Conservation (phyloP, 2,329 filamentous ascomycete species). For the Macrophomina phaseolina region DNA sequence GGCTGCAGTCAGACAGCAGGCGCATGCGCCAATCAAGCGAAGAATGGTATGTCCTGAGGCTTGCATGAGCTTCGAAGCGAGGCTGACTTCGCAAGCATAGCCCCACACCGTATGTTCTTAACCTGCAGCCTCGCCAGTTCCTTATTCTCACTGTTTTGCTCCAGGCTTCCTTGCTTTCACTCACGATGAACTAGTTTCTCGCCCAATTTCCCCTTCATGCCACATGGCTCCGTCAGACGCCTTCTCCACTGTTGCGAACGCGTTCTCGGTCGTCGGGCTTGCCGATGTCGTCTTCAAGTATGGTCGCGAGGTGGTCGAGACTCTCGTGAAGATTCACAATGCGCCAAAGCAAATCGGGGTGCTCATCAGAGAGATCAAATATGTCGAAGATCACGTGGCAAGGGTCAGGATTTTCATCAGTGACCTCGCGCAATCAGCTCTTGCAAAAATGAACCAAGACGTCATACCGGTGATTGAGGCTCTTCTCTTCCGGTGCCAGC, state of each 20-base stretch:
- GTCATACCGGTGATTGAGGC: neutral
- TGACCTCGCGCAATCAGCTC: neutral
- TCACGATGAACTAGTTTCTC: neutral
- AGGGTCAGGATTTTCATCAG: neutral
- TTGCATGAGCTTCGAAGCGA: neutral
- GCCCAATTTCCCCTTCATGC: too few relatives aligned
- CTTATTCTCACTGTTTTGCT: too few relatives aligned
- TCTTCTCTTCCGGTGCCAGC: neutral
- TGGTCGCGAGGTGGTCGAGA: neutral
- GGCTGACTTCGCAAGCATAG: neutral
- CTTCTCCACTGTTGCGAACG: conserved; percentile 11
- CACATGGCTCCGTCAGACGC: conserved; percentile 1
- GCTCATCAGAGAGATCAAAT: conserved; percentile 6
- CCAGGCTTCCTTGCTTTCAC: too few relatives aligned
- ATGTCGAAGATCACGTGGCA: neutral
- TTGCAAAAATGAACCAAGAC: neutral
- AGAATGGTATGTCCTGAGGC: neutral
- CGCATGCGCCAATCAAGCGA: neutral
- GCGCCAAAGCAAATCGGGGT: neutral
- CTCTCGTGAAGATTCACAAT: neutral
- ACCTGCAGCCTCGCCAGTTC: too few relatives aligned
- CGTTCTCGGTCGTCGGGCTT: conserved; percentile 10
- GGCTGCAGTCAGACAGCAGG: too few relatives aligned
- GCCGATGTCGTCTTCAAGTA: conserved; percentile 21
- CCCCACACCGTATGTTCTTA: neutral